Evolutionary conservation across 1,139 yeast genomes (phyloP), one percentile per base, ranked within the genome.

Genomic region (Wickerhamiella infanticola): DNA sequence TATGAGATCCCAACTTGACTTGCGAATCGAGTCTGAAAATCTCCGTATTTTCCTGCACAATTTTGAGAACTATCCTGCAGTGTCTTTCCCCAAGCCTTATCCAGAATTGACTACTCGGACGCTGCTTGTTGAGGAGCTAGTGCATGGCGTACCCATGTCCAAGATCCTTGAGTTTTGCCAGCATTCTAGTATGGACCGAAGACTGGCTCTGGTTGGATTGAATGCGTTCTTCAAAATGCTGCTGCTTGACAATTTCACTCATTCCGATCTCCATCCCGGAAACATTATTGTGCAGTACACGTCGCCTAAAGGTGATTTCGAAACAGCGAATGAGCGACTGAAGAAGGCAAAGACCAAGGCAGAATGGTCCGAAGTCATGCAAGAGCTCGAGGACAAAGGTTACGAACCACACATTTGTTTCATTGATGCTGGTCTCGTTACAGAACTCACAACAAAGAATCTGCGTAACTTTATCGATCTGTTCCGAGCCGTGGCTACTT

Each of bases 261-360:
- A 90, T 62, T 93, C 97, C 0, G 98, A 90, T 63, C 69, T 90
- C 50, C 98, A 90, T 57, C 96, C 98, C 0, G 99, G 99, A 1
- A 90, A 90, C 62, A 84, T 90, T 60, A 77, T 88, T 70, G 75
- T 90, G 4, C 67, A 90, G 45, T 80, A 88, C 33, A 18, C 18
- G 18, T 7, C 33, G 11, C 33, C 74, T 80, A 56, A 75, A 75
- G 39, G 31, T 35, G n/a, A 26, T 7, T 43, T 36, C 27, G 47
- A 39, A 8, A 8, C 47, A 27, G 35, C 23, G 46, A 18, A 39
- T 18, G 49, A 52, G 11, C 44, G 50, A 3, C 49, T 84, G 46
- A 65, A 72, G 42, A 40, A 48, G 2, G 53, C 61, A 5, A 41
- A 50, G 1, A 63, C 66, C 42, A 58, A 68, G 31, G 70, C 69